Conservation (phyloP, 352 stramenopile species). For the Pythium phragmiticola region DNA sequence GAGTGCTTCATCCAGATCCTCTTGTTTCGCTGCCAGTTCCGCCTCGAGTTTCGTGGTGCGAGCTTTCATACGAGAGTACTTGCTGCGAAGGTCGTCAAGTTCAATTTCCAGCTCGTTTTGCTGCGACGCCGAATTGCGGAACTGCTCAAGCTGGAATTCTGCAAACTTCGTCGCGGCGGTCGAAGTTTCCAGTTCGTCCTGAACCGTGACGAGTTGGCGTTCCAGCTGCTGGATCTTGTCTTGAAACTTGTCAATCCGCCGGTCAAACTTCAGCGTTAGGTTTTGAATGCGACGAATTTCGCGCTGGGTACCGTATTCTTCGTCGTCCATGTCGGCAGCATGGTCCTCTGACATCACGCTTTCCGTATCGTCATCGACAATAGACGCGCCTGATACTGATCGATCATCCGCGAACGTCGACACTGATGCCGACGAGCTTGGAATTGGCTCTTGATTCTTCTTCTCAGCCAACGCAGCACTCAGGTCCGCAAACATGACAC, state of each 20-base stretch:
- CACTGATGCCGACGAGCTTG: conserved; percentile 50
- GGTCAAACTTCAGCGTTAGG: conserved; percentile 58
- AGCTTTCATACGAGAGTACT: conserved; percentile 19
- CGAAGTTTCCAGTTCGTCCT: conserved; percentile 81
- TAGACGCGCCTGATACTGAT: conserved; percentile 61
- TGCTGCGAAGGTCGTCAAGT: conserved; percentile 22
- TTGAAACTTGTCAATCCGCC: conserved; percentile 70
- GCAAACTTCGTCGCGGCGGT: conserved; percentile 77
- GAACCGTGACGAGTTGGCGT: conserved; percentile 51
- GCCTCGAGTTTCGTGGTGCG: conserved; percentile 15
- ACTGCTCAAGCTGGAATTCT: conserved; percentile 76
- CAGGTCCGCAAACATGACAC: conserved; percentile 61
- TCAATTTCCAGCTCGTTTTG: conserved; percentile 43
- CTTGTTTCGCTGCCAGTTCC: conserved; percentile 16
- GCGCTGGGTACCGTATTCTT: conserved; percentile 30
- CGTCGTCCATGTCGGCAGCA: conserved; percentile 35
- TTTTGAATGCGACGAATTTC: conserved; percentile 66
- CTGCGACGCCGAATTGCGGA: conserved; percentile 51
- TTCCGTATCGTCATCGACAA: conserved; percentile 34
- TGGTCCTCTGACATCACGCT: conserved; percentile 26
- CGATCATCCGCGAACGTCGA: conserved; percentile 70
- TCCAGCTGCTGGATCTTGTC: conserved; percentile 71
- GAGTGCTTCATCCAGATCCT: conserved; percentile 23
- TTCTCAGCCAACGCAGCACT: conserved; percentile 58
- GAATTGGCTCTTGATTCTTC: conserved; percentile 42